Base-by-base conservation (phyloP, 371 early-diverging fungal genomes). In the Polyrhizophydium stewartii region DNA sequence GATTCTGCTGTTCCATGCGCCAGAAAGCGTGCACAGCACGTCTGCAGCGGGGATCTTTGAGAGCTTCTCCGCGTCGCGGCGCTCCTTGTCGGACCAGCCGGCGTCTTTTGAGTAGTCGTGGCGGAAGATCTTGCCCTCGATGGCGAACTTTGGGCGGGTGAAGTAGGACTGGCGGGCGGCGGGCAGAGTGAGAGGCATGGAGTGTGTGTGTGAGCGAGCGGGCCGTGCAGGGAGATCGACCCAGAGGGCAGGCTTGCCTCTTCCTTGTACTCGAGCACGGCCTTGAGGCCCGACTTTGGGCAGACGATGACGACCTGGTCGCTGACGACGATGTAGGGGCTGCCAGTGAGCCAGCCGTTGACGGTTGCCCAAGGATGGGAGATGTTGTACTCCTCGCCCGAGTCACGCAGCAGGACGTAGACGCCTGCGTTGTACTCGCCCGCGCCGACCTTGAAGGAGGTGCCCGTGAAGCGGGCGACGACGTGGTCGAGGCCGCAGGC, bases 341-440 rank as follows among this genome's bases (percentile, higher is more conserved):
- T 91, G 24, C 97, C 96, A 67, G 94, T 87, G 53, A 77, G 87
- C 51, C 93, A 88, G n/a, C 94, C 94, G 22, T 91, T 83, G 16
- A 94, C 93, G 70, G 93, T 93, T 60, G 94, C 90, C 77, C 93
- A 93, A 6, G 97, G 96, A 73, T 90, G 87, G 3, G 87, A 87
- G 59, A 94, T 83, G 47, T 78, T 71, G 73, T 95, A 96, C n/a
- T 78, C 78, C 60, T 95, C 97, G 66, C 77, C 74, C 6, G 77
- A 75, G 28, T 72, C 58, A 24, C 55, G 58, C 17, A 87, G 60
- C 16, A 65, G 79, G 33, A 87, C 62, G 60, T 77, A 86, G 31
- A 85, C 71, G 22, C 85, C 86, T 25, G 69, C 70, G 73, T 79
- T 78, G 55, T 75, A 71, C 13, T 75, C 74, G 35, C 74, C 78